Evolutionary conservation across 352 stramenopile genomes (phyloP).

Genomic region (Phytophthora sp.): DNA sequence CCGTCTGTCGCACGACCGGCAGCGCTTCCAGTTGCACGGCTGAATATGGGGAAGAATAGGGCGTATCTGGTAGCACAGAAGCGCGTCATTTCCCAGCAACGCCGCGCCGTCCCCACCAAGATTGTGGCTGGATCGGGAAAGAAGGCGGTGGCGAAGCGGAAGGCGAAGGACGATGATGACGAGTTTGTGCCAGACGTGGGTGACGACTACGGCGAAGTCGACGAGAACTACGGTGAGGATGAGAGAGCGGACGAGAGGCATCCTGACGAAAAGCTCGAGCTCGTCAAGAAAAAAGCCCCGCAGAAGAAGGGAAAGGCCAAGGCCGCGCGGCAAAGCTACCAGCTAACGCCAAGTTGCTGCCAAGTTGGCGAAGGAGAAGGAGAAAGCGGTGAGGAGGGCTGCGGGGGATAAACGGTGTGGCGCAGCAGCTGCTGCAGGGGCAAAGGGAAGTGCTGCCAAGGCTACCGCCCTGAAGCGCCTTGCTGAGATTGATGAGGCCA

Average conservation of each 20-base stretch:
- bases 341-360: conserved; percentile 2
- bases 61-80: neutral
- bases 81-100: neutral
- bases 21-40: too few relatives aligned
- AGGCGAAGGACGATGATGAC: conserved; percentile 2
- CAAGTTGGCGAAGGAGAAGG: neutral
- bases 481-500: too few relatives aligned
- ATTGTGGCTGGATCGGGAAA: conserved; percentile 1
- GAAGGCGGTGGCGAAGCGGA: neutral
- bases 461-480: too few relatives aligned
- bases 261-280: too few relatives aligned
- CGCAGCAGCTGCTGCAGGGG: neutral
- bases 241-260: too few relatives aligned
- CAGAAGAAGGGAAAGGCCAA: too few relatives aligned
- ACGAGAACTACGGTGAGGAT: conserved; percentile 1
- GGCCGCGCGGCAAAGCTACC: too few relatives aligned
- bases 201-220: too few relatives aligned
- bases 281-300: too few relatives aligned
- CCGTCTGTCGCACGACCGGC: too few relatives aligned
- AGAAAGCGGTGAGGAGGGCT: neutral
- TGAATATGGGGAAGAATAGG: too few relatives aligned
- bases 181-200: conserved; percentile 1
- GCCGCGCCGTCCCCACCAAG: neutral
- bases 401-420: neutral
- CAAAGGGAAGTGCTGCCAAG: neutral